phyloP scores from a whole-genome alignment of 2,329 filamentous ascomycete genomes.

The Cytospora schulzeri region DNA sequence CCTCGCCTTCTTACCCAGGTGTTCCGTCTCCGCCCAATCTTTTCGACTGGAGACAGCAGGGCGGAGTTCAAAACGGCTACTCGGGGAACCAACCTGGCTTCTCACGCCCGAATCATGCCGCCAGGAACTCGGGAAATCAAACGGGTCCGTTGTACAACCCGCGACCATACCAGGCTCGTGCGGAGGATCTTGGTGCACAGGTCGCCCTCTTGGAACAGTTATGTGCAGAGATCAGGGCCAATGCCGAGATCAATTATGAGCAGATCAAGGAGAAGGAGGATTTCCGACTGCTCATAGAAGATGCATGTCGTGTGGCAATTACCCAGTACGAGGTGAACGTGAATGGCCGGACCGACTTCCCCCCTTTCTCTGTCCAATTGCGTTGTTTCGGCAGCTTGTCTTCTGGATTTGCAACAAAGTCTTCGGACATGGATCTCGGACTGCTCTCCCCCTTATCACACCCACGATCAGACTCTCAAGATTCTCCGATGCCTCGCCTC shows the following conservation, averaged over 20 bases:
- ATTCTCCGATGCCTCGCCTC: conserved; percentile 69
- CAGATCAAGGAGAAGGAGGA: conserved; percentile 72
- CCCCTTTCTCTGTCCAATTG: conserved; percentile 62
- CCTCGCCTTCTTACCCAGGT: conserved; percentile 39
- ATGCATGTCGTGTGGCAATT: conserved; percentile 64
- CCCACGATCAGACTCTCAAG: conserved; percentile 53
- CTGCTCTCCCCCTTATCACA: conserved; percentile 67
- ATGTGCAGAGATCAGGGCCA: conserved; percentile 52
- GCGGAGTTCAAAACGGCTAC: conserved; percentile 28
- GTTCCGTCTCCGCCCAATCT: conserved; percentile 29
- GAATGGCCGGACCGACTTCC: conserved; percentile 48
- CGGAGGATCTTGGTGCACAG: conserved; percentile 54
- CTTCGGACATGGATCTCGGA: conserved; percentile 89
- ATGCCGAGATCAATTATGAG: conserved; percentile 61
- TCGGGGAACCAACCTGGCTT: conserved; percentile 20
- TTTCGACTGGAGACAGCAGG: conserved; percentile 35
- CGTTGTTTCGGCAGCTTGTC: conserved; percentile 81
- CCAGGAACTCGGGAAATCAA: conserved; percentile 16
- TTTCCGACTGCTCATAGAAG: conserved; percentile 67
- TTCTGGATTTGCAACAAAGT: conserved; percentile 83
- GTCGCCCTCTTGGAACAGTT: conserved; percentile 52
- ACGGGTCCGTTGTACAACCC: conserved; percentile 33
- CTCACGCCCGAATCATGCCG: conserved; percentile 25
- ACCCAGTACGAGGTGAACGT: conserved; percentile 50
- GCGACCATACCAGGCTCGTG: conserved; percentile 35